Evolutionary conservation across 2,329 filamentous ascomycete genomes (phyloP), one percentile per base, ranked within the genome.

Genomic region (Zymoseptoria brevis): DNA sequence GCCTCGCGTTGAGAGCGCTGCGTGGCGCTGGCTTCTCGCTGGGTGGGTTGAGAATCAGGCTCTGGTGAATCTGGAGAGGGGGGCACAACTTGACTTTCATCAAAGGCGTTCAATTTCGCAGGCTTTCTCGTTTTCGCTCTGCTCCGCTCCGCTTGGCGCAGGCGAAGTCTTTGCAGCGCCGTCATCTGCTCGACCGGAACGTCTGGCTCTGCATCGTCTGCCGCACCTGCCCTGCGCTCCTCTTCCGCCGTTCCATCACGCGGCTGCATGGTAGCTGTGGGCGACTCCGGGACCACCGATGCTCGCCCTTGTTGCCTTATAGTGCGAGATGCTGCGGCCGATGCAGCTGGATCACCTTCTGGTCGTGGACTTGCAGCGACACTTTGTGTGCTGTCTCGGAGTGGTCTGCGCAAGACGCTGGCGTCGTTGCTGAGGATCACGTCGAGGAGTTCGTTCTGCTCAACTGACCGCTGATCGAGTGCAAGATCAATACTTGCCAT

Each of bases 361-460:
- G 16, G 7, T 13, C 22, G 50, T 3, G 22, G 51, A 30, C 22
- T 53, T 29, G 51, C 22, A 24, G 51, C 51, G 8, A 53, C 51
- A 4, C 22, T 53, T n/a, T 53, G 51, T 54, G 16, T 55, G 8
- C 87, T 80, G 2, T 75, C 73, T 11, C 75, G 73, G 5, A 95
- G 80, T 5, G 86, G 81, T 45, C 85, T 83, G 59, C 89, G 85
- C 19, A 97, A 78, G 50, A 83, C 81, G 60, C 82, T 84, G 6
- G 90, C 84, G 74, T 97, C 87, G 55, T 87, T 88, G n/a, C 80
- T 85, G 26, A 97, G 76, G 52, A 99, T 94, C 1, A 89, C 89
- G 72, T 96, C 90, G 1, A 99, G 80, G 62, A 99, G 96, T 67
- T 96, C 92, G 59, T 88, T 91, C 69, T 96, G 91, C 66, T 93